phyloP scores from a whole-genome alignment of 805 yeast species.

The Candida suzukii region DNA sequence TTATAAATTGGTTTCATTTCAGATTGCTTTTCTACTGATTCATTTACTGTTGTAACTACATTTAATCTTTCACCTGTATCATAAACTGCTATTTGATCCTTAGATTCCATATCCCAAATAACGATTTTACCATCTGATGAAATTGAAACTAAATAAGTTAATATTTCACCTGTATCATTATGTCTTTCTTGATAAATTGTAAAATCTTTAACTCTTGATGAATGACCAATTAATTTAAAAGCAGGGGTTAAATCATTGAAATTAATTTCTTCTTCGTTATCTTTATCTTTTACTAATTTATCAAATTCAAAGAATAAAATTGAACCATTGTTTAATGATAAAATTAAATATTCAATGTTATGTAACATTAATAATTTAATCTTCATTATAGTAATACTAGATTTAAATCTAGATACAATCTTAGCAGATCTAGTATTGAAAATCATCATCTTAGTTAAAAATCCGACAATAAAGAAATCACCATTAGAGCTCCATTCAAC shows the following conservation, averaged over 20 bases:
- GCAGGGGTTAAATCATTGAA: constrained; percentile 35
- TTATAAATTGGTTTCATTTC: constrained; percentile 50
- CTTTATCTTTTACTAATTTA: constrained; percentile 18
- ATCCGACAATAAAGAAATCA: constrained; percentile 69
- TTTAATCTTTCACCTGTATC: constrained; percentile 87
- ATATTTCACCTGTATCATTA: constrained; percentile 11
- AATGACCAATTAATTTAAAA: constrained; percentile 69
- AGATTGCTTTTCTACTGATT: constrained; percentile 63
- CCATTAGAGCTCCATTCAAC: constrained; percentile 67
- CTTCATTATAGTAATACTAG: constrained; percentile 61
- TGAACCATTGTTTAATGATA: constrained; percentile 68
- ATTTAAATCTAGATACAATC: constrained; percentile 43
- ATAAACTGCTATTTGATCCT: constrained; percentile 85
- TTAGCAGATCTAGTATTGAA: constrained; percentile 60
- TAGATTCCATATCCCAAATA: constrained; percentile 67
- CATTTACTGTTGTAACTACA: constrained; percentile 74
- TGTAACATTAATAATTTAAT: constrained; percentile 43
- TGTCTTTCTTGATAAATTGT: constrained; percentile 34
- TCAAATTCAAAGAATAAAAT: constrained; percentile 49
- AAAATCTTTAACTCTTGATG: constrained; percentile 79
- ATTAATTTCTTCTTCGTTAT: constrained; percentile 22
- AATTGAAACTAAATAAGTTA: constrained; percentile 58
- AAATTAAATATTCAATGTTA: constrained; percentile 49
- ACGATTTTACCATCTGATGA: constrained; percentile 93
- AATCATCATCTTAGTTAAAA: constrained; percentile 54